Evolutionary conservation across 2,329 filamentous ascomycete species (phyloP).

Genomic region (Aspergillus fischeri): DNA sequence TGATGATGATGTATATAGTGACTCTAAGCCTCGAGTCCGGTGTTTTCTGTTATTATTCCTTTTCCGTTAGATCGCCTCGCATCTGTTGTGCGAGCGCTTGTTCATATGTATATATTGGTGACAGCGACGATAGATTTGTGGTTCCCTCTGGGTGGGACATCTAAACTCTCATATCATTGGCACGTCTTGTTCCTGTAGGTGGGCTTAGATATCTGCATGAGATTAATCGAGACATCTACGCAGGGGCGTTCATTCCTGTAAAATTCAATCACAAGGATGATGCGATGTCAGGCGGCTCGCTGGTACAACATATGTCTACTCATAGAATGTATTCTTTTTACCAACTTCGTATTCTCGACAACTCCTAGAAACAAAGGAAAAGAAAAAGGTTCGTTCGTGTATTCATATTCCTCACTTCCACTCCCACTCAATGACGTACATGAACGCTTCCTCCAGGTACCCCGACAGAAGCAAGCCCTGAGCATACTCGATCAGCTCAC

Average conservation of each 20-base stretch:
- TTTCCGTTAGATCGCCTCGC: background rate
- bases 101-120: background rate
- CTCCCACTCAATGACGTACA: conserved; percentile 31
- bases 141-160: no score
- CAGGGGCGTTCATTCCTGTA: no score
- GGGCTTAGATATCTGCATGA: no score
- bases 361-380: background rate
- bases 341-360: background rate
- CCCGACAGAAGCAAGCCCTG: conserved; percentile 24
- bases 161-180: no score
- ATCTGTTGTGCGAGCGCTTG: background rate
- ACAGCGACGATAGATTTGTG: background rate
- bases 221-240: no score
- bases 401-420: conserved; percentile 11
- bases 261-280: no score
- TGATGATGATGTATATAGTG: background rate
- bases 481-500: conserved; percentile 27
- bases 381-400: background rate
- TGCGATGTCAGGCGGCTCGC: no score
- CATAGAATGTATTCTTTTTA: background rate
- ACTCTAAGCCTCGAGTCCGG: background rate
- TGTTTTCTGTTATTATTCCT: background rate
- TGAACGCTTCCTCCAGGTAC: conserved; percentile 26
- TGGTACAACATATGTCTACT: background rate
- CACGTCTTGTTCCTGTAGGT: no score